Percentiles rank a stretch among this genome's conserved stretches.
phyloP scores from a whole-genome alignment of 495 filamentous ascomycete genomes.

The Penicillium robsamsonii region DNA sequence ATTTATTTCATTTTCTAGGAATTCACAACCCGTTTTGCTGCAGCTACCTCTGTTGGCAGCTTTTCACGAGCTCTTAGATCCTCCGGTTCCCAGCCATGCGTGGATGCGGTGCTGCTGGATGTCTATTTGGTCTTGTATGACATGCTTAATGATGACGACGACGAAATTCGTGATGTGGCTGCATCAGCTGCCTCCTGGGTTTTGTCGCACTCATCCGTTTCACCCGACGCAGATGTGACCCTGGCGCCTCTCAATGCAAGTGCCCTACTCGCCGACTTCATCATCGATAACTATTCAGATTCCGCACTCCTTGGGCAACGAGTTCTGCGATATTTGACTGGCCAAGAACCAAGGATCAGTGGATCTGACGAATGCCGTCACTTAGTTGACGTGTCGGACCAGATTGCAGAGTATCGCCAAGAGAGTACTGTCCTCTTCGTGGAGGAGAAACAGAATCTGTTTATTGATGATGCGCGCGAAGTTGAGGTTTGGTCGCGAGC shows the following conservation, averaged over 20 bases:
- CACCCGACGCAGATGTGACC: conserved; percentile 28
- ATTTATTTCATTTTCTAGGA: conserved; percentile 41
- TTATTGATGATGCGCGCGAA: conserved; percentile 75
- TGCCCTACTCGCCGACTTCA: conserved; percentile 43
- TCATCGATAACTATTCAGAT: conserved; percentile 36
- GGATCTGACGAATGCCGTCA: conserved; percentile 13
- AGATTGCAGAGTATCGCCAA: conserved; percentile 50
- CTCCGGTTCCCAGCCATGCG: conserved; percentile 22
- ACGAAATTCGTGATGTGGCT: conserved; percentile 71
- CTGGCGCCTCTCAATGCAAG: conserved; percentile 49
- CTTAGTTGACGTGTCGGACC: conserved; percentile 39
- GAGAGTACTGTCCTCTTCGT: conserved; percentile 76
- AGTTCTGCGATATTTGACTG: conserved; percentile 31
- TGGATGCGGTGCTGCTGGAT: conserved; percentile 36
- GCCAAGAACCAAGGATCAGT: conserved; percentile 26
- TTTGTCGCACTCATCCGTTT: conserved; percentile 39
- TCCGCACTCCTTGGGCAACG: conserved; percentile 35
- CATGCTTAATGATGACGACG: conserved; percentile 82
- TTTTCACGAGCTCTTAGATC: conserved; percentile 34
- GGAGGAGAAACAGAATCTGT: conserved; percentile 88
- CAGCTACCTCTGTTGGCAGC: conserved; percentile 42
- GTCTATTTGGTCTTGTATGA: conserved; percentile 57
- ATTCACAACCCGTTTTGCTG: conserved; percentile 63
- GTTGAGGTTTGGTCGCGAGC: conserved; percentile 59
- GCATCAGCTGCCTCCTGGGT: conserved; percentile 50